phyloP scores from a whole-genome alignment of 768 basidiomycete species.

The Suillus cothurnatus region DNA sequence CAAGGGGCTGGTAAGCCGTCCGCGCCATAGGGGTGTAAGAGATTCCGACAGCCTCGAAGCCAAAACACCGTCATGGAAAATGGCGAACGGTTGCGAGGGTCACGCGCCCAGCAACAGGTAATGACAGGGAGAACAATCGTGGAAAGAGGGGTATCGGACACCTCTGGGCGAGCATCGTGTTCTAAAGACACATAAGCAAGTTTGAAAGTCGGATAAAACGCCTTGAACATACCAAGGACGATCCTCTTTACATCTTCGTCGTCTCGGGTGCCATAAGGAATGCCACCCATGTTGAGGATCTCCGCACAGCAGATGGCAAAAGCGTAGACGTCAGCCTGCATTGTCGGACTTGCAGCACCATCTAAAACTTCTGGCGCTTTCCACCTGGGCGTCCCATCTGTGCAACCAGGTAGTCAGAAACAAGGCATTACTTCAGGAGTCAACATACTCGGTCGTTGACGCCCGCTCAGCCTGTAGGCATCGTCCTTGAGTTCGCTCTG shows the following conservation, averaged over 20 bases:
- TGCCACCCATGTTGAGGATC: constrained; percentile 59
- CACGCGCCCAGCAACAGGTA: constrained; percentile 55
- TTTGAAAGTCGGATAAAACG: constrained; percentile 18
- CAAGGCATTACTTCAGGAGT: background rate
- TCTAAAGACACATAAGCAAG: constrained; percentile 36
- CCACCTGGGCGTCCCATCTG: constrained; percentile 72
- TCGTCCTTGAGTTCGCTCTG: constrained; percentile 81
- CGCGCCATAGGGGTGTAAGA: background rate
- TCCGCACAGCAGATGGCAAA: constrained; percentile 69
- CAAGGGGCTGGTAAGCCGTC: background rate
- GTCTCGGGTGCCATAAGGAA: constrained; percentile 58
- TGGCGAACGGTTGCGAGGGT: constrained; percentile 51
- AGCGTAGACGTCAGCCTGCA: constrained; percentile 66
- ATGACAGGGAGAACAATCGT: constrained; percentile 46
- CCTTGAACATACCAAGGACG: constrained; percentile 47
- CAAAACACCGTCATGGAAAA: constrained; percentile 38
- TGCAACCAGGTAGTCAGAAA: constrained; percentile 4
- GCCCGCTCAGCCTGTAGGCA: constrained; percentile 61
- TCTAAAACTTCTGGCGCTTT: constrained; percentile 67
- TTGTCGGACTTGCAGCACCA: constrained; percentile 49
- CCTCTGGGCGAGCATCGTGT: constrained; percentile 50
- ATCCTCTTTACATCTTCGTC: constrained; percentile 53
- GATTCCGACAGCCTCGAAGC: background rate
- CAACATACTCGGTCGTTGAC: constrained; percentile 46
- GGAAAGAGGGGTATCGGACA: constrained; percentile 43